These are phyloP conservation scores for Chlamydomonas asymmetrica DNA, from an alignment of 139 green algal genomes.

Conservation along the genomic window DNA sequence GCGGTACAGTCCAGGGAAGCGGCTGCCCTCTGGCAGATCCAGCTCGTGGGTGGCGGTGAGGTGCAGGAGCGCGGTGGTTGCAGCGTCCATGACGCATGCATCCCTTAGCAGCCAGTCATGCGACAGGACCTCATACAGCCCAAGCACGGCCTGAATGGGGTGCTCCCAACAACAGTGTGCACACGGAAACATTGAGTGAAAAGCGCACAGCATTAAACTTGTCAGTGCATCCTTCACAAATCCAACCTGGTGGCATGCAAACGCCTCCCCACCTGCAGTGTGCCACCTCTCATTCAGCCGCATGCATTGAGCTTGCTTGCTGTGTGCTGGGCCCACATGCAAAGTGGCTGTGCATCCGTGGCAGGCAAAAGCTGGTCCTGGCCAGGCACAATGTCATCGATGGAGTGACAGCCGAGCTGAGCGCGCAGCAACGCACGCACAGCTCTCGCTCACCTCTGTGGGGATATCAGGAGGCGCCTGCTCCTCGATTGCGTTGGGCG, in stretches of 20 bases:
- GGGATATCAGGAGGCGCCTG: background rate
- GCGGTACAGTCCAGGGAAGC: conserved; percentile 14
- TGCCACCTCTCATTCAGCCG: too few relatives aligned
- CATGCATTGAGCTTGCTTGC: background rate
- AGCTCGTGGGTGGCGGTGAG: background rate
- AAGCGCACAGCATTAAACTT: background rate
- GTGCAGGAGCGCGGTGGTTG: background rate
- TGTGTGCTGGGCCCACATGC: too few relatives aligned
- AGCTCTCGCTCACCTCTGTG: background rate
- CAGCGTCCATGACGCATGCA: background rate
- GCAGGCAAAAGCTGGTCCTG: background rate
- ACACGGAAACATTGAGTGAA: background rate
- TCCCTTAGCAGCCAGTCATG: background rate
- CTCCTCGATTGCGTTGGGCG: background rate
- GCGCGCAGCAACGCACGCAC: background rate
- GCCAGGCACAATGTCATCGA: background rate
- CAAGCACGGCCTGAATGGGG: background rate
- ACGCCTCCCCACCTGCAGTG: background rate
- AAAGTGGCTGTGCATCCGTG: background rate
- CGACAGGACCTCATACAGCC: background rate
- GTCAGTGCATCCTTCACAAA: background rate
- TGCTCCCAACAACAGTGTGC: background rate
- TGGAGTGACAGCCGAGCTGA: background rate
- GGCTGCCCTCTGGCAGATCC: conserved; percentile 10
- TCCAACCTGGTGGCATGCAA: background rate